Percentiles rank a stretch among this genome's conserved stretches.
These are phyloP conservation scores for Colletotrichum cereale DNA, from an alignment of 2,329 filamentous ascomycete species.

Conservation along the genomic window DNA sequence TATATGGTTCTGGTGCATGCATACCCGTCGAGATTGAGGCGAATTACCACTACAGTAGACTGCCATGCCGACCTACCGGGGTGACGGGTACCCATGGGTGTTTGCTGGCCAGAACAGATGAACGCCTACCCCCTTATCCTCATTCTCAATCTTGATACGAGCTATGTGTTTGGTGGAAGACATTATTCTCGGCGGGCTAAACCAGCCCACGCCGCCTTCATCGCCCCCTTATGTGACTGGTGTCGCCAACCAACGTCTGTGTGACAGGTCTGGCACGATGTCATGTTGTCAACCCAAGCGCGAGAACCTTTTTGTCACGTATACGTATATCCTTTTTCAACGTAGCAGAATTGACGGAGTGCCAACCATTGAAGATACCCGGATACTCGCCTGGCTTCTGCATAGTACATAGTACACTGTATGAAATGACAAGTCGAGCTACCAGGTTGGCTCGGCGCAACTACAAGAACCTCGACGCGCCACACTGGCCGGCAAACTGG, in stretches of 20 bases:
- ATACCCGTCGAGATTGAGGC: slow-evolving; percentile 24
- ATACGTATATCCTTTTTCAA: not conserved
- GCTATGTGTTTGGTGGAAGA: slow-evolving; percentile 4
- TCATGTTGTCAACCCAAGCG: not conserved
- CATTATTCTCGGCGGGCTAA: not conserved
- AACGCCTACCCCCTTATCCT: slow-evolving; percentile 12
- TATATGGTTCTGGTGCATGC: slow-evolving; percentile 17
- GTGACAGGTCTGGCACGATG: not conserved
- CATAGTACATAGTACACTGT: not conserved
- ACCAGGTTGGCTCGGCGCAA: not conserved
- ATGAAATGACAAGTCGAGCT: slow-evolving; percentile 24
- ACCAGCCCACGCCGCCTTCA: not conserved
- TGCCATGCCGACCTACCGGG: slow-evolving; percentile 11
- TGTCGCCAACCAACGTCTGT: not conserved
- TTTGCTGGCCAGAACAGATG: not conserved
- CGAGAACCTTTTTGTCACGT: not conserved
- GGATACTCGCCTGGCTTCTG: not conserved
- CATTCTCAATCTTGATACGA: slow-evolving; percentile 6
- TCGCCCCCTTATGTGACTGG: not conserved
- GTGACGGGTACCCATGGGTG: not conserved
- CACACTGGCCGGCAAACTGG: slow-evolving; percentile 14
- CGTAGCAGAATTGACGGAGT: not conserved
- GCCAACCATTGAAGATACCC: not conserved
- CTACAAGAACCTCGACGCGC: slow-evolving; percentile 24
- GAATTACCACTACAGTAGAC: slow-evolving; percentile 1